phyloP scores from a whole-genome alignment of 2,329 filamentous ascomycete species.

The Taxawa tesnikishii region DNA sequence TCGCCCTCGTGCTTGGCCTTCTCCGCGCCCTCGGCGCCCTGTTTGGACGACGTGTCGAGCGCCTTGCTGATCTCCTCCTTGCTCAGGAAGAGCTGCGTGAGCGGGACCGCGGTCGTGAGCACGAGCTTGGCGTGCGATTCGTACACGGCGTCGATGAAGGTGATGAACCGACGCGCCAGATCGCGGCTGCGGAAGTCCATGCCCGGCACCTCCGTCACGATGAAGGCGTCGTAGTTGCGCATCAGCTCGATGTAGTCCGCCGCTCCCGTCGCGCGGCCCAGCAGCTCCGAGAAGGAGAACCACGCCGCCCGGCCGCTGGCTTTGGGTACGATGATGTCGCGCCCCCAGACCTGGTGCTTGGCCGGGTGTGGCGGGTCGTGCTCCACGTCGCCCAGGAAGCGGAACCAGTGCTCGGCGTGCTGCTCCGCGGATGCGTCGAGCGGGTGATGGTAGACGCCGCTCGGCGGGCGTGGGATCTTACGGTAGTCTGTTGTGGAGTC shows the following conservation, averaged over 20 bases:
- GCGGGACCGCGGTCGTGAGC: slow-evolving; percentile 74
- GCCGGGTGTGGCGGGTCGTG: slow-evolving; percentile 64
- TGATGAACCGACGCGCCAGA: slow-evolving; percentile 86
- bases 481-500: slow-evolving; percentile 94
- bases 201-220: slow-evolving; percentile 80
- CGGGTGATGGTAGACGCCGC: slow-evolving; percentile 85
- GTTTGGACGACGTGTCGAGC: slow-evolving; percentile 23
- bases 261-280: slow-evolving; percentile 76
- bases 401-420: slow-evolving; percentile 92
- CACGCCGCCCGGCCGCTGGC: slow-evolving; percentile 80
- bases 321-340: slow-evolving; percentile 74
- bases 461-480: slow-evolving; percentile 86
- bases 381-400: slow-evolving; percentile 77
- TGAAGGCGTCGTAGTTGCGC: slow-evolving; percentile 80
- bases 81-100: slow-evolving; percentile 63
- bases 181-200: slow-evolving; percentile 85
- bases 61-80: slow-evolving; percentile 30
- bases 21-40: slow-evolving; percentile 14
- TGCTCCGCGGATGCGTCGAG: slow-evolving; percentile 64
- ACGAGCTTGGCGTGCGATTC: slow-evolving; percentile 89
- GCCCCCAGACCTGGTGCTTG: slow-evolving; percentile 80
- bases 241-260: slow-evolving; percentile 92
- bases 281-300: slow-evolving; percentile 89
- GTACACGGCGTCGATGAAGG: slow-evolving; percentile 93
- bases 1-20: slow-evolving; percentile 19